Conservation (phyloP, 2,329 filamentous ascomycete genomes). For the Calonectria pteridis region DNA sequence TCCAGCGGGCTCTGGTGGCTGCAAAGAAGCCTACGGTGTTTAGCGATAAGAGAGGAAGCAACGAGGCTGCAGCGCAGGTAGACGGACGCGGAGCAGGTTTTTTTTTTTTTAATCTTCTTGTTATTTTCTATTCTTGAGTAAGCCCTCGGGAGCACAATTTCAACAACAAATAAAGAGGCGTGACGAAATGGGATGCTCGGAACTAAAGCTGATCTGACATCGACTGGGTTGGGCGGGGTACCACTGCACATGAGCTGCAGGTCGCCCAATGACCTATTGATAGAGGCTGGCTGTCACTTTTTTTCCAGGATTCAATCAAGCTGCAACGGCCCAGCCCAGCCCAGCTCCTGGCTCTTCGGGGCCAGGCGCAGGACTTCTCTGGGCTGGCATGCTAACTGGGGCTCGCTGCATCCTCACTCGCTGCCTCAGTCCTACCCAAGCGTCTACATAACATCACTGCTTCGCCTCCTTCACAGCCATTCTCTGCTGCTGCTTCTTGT, state of each 20-base stretch:
- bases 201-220: background rate
- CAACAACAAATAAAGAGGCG: background rate
- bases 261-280: constrained; percentile 13
- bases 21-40: background rate
- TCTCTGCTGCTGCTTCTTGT: background rate
- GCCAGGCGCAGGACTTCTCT: background rate
- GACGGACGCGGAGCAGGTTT: background rate
- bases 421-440: constrained; percentile 19
- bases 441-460: constrained; percentile 13
- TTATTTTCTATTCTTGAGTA: background rate
- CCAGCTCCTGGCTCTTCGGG: constrained; percentile 1
- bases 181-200: constrained; percentile 4
- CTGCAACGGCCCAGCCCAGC: background rate
- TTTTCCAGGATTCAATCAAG: background rate
- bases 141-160: background rate
- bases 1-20: constrained; percentile 14
- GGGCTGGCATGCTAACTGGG: background rate
- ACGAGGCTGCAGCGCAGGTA: background rate
- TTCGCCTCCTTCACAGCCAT: constrained; percentile 8
- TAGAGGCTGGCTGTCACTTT: background rate
- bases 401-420: constrained; percentile 7
- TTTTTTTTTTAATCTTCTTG: no score
- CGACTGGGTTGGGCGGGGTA: constrained; percentile 8
- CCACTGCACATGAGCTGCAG: constrained; percentile 9
- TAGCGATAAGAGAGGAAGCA: background rate